These are phyloP conservation scores for Psilocybe tampanensis DNA, from an alignment of 768 basidiomycete species.

Conservation along the genomic window DNA sequence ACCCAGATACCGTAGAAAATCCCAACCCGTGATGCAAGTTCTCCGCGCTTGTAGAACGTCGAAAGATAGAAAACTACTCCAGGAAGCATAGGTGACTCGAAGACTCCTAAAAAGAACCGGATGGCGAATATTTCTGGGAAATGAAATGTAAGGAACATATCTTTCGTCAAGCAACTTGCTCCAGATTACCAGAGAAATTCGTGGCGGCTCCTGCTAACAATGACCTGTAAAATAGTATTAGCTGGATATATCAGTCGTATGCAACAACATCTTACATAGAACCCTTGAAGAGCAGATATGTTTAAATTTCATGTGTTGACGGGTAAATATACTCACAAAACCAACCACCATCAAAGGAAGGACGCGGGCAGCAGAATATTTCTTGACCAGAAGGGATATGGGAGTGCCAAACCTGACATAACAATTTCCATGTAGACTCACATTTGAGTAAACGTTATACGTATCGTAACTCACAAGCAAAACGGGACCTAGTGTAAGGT, in stretches of 20 bases:
- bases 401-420: slow-evolving; percentile 56
- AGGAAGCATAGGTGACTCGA: slow-evolving; percentile 52
- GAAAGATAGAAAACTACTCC: slow-evolving; percentile 55
- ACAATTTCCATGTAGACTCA: background rate
- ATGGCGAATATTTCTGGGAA: slow-evolving; percentile 46
- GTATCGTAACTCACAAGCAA: slow-evolving; percentile 37
- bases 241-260: background rate
- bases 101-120: slow-evolving; percentile 51
- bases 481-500: slow-evolving; percentile 41
- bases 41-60: slow-evolving; percentile 51
- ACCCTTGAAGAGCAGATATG: slow-evolving; percentile 29
- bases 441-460: background rate
- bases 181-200: slow-evolving; percentile 43
- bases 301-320: background rate
- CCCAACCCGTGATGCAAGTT: slow-evolving; percentile 52
- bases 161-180: background rate
- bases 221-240: slow-evolving; percentile 32
- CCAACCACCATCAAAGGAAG: slow-evolving; percentile 53
- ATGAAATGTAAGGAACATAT: background rate
- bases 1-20: slow-evolving; percentile 44
- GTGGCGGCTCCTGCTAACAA: slow-evolving; percentile 46
- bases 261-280: slow-evolving; percentile 34
- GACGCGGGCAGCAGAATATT: slow-evolving; percentile 47
- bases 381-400: slow-evolving; percentile 50
- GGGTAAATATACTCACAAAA: slow-evolving; percentile 36